Base-by-base conservation (phyloP, 1,284 basidiomycete genomes). In the Cryptococcus wingfieldii region DNA sequence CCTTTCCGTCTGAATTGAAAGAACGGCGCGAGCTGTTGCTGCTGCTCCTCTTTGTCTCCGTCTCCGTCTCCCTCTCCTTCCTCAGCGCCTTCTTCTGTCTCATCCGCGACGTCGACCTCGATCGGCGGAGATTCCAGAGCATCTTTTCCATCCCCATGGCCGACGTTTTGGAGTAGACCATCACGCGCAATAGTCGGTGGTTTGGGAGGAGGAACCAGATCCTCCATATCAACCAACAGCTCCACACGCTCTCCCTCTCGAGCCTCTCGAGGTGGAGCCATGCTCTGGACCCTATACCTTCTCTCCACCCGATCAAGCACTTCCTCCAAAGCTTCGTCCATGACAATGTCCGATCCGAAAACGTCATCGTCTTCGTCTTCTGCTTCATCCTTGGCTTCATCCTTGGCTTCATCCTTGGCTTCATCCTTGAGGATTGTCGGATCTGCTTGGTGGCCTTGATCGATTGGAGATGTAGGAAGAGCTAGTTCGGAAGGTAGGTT, bases 1-100 rank as follows among this genome's bases (percentile, higher is more conserved):
- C 70, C 70, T 38, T 70, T 64, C 47, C 63, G 66, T 28, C 74
- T 61, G 48, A 75, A 76, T 53, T 64, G 47, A 6, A 58, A 48
- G 28, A 72, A 67, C 0, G 69, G 71, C 10, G 66, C 64, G 12
- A 65, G 47, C 18, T 41, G 45, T 1, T 51, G 44, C 31, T 61
- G 27, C 6, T 28, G 25, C 13, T 47, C 46, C 31, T 28, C n/a
- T n/a, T n/a, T n/a, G n/a, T n/a, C n/a, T n/a, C n/a, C n/a, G n/a
- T n/a, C n/a, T n/a, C n/a, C n/a, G n/a, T 27, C 46, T 14, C 16
- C 62, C 43, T 62, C 65, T 23, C 60, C 55, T 16, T 60, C 39
- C 54, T 39, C 2, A 19, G 6, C 31, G 3, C 10, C 31, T 34
- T 10, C 1, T 23, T 10, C 1, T 23, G 31, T 8, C 31, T 34